These are phyloP conservation scores for Delonix regia DNA, from an alignment of 306 rosid genomes.

Conservation along the genomic window DNA sequence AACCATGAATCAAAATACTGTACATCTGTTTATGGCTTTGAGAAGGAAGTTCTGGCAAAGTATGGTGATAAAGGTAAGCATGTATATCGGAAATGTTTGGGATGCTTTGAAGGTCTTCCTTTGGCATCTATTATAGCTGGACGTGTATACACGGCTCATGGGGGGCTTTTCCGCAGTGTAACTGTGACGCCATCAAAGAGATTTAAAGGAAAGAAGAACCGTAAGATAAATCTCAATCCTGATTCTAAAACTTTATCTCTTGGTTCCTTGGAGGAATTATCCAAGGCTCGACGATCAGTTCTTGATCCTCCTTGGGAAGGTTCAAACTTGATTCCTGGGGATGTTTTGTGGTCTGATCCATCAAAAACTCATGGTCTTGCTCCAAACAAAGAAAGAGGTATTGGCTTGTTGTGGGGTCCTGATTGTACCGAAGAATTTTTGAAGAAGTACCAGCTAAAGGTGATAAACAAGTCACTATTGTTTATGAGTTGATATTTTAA, in stretches of 20 bases:
- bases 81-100: slow-evolving; percentile 84
- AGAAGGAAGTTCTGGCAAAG: slow-evolving; percentile 79
- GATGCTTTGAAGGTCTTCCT: slow-evolving; percentile 94
- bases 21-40: slow-evolving; percentile 91
- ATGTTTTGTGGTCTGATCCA: slow-evolving; percentile 95
- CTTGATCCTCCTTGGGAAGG: slow-evolving; percentile 99
- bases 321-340: slow-evolving; percentile 84
- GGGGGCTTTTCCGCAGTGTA: slow-evolving; percentile 83
- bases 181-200: slow-evolving; percentile 64
- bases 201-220: slow-evolving; percentile 74
- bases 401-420: slow-evolving; percentile 90
- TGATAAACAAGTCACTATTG: slow-evolving; percentile 30
- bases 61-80: slow-evolving; percentile 82
- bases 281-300: slow-evolving; percentile 76
- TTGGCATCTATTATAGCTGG: slow-evolving; percentile 79
- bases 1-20: slow-evolving; percentile 92
- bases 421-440: slow-evolving; percentile 91
- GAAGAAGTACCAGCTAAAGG: slow-evolving; percentile 69
- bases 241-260: slow-evolving; percentile 55
- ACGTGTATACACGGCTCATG: slow-evolving; percentile 85
- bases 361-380: slow-evolving; percentile 75
- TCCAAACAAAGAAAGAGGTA: slow-evolving; percentile 86
- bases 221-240: slow-evolving; percentile 55
- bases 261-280: slow-evolving; percentile 79
- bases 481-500: not conserved